phyloP scores from a whole-genome alignment of 2,329 filamentous ascomycete genomes.

The Beauveria bassiana region DNA sequence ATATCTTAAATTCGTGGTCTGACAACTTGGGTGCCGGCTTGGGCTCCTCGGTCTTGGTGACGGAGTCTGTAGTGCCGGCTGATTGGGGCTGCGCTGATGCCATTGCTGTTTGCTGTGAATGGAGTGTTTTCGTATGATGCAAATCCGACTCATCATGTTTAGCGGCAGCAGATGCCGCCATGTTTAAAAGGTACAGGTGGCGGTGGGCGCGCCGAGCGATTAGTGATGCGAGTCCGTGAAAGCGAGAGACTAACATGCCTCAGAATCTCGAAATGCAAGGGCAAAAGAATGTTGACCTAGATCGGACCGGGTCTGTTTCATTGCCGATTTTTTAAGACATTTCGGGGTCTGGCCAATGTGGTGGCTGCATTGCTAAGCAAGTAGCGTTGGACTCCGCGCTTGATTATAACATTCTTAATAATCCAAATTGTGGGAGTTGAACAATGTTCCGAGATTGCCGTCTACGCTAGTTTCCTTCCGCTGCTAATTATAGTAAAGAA shows the following conservation, averaged over 20 bases:
- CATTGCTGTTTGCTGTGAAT: neutral
- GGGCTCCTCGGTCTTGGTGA: slow-evolving; percentile 10
- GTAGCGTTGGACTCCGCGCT: neutral
- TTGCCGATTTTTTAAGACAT: neutral
- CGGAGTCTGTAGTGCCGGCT: neutral
- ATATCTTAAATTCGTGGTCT: slow-evolving; percentile 57
- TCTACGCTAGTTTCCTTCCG: no score
- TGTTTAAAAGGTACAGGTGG: neutral
- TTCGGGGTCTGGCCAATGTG: neutral
- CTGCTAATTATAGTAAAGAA: no score
- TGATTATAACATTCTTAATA: neutral
- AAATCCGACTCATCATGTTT: neutral
- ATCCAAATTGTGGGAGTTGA: neutral
- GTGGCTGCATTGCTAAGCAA: neutral
- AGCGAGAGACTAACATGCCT: neutral
- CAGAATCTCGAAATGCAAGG: neutral
- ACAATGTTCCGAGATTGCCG: no score
- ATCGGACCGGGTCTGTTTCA: neutral
- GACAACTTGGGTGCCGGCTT: slow-evolving; percentile 52
- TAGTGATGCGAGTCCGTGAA: neutral
- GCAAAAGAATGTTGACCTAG: neutral
- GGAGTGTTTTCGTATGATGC: no score
- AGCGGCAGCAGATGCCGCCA: neutral
- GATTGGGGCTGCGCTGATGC: neutral
- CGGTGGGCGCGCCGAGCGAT: neutral